Base-by-base conservation (phyloP, 805 yeast species). In the Kodamaea fukazawae region DNA sequence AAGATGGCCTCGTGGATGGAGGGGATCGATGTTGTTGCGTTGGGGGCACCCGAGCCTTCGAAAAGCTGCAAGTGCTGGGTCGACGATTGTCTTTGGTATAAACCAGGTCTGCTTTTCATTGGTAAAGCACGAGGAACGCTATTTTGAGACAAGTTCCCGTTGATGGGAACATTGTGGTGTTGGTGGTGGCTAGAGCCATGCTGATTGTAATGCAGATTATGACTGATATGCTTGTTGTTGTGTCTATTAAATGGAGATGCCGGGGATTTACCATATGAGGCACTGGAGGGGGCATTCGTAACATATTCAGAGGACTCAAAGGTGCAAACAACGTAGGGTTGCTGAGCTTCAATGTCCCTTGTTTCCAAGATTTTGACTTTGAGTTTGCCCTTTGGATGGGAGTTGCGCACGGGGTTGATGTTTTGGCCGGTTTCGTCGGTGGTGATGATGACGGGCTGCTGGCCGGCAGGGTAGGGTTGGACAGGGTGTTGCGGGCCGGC, bases 1-100 rank as follows among this genome's bases (percentile, higher is more conserved):
- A 93, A 91, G 9, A 80, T 79, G 10, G 97, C 91, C 58, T 88
- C 88, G 61, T 90, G 96, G 56, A 86, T 85, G 96, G 97, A 91
- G 23, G 76, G 69, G 11, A 96, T 96, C 2, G 81, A 34, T 8
- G 35, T 57, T 4, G 63, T 67, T 44, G 23, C 45, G 41, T 39
- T 35, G 37, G 20, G 32, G 22, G 28, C 29, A 18, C 29, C 39
- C 40, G 26, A 42, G 15, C 47, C 53, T 26, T 51, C 47, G 30
- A 51, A 40, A 13, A 61, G 49, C 27, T 55, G 57, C 37, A 61
- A 56, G 40, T 65, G 75, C 40, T 59, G 65, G 12, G 62, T 55
- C 26, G 66, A 60, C 9, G 63, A 55, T 46, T 65, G 73, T 45
- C 70, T 51, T 48, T 67, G 71, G 48, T 64, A 65, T 40, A 64